Evolutionary conservation across 257 asterid genomes (phyloP).

Genomic region (Ocimum tenuiflorum): DNA sequence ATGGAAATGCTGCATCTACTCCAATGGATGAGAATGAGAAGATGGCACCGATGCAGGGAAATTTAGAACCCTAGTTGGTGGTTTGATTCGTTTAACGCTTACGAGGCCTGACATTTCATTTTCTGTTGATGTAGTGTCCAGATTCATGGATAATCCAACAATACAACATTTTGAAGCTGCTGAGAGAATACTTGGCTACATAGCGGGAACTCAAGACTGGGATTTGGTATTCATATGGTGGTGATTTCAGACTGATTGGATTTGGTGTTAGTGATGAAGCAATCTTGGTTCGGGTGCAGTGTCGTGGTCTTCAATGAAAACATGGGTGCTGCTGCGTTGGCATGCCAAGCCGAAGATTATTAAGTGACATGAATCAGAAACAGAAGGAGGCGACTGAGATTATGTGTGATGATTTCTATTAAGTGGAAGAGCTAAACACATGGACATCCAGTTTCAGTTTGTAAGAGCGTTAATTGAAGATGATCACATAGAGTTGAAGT

Average conservation of each 20-base stretch:
- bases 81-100: neutral
- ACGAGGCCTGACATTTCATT: neutral
- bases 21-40: neutral
- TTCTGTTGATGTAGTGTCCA: neutral
- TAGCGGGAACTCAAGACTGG: neutral
- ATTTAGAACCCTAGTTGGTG: neutral
- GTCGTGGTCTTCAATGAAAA: too few relatives aligned
- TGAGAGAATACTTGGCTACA: neutral
- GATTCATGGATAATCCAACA: neutral
- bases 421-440: too few relatives aligned
- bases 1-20: neutral
- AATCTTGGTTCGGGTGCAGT: neutral
- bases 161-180: neutral
- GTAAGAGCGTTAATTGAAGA: too few relatives aligned
- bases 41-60: neutral
- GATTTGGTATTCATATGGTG: neutral
- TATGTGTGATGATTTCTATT: too few relatives aligned
- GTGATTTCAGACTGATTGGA: neutral
- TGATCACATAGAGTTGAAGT: too few relatives aligned
- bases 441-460: too few relatives aligned
- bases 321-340: neutral
- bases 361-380: too few relatives aligned
- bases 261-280: neutral
- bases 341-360: neutral
- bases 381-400: too few relatives aligned